Evolutionary conservation across 2,329 filamentous ascomycete genomes (phyloP).

Genomic region (Fusarium mangiferae): DNA sequence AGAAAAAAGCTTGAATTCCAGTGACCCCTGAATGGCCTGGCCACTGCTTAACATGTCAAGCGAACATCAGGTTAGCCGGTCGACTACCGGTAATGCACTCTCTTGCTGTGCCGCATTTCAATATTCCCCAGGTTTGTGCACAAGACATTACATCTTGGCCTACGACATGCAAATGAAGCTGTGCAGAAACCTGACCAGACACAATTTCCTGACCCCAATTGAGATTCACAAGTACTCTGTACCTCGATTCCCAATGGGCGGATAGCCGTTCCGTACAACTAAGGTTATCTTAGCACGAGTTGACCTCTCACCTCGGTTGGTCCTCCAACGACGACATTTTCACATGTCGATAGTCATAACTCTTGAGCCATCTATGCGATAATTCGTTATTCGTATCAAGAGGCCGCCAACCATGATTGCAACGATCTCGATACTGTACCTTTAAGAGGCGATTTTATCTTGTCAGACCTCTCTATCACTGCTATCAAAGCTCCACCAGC

Average conservation of each 20-base stretch:
- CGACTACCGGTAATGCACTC: slow-evolving; percentile 1
- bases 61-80: not conserved
- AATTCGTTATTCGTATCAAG: slow-evolving; percentile 4
- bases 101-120: slow-evolving; percentile 10
- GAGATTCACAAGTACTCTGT: slow-evolving; percentile 15
- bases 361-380: slow-evolving; percentile 18
- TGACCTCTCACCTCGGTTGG: slow-evolving; percentile 24
- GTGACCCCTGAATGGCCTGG: not conserved
- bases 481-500: slow-evolving; percentile 23
- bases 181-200: not conserved
- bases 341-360: slow-evolving; percentile 19
- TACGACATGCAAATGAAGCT: slow-evolving; percentile 16
- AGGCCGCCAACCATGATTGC: not conserved
- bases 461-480: not conserved
- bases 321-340: slow-evolving; percentile 5
- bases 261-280: slow-evolving; percentile 12
- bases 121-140: slow-evolving; percentile 18
- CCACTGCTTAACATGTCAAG: not conserved
- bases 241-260: not conserved
- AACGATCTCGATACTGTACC: not conserved
- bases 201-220: not conserved
- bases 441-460: not conserved
- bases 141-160: not conserved
- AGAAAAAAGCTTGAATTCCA: slow-evolving; percentile 4
- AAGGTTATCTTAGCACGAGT: slow-evolving; percentile 39